Conservation (phyloP, 1,284 basidiomycete species). For the Ganoderma multipileum region DNA sequence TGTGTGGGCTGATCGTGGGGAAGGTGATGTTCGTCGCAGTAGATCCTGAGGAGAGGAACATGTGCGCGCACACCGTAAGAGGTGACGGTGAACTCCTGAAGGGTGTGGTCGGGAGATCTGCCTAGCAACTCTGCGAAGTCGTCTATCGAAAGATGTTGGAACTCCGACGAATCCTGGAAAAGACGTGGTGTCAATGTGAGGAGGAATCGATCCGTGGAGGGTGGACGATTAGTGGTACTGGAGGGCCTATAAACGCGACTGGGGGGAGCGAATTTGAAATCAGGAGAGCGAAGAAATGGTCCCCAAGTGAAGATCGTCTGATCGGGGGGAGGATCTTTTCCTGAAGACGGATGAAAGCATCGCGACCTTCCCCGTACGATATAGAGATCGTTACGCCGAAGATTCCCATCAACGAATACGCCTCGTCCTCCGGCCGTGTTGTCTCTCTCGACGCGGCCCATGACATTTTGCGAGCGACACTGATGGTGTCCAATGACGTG, state of each 20-base stretch:
- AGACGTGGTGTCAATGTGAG: slow-evolving; percentile 14
- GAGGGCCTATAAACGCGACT: too few species aligned
- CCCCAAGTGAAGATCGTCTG: slow-evolving; percentile 20
- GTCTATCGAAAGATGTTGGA: slow-evolving; percentile 4
- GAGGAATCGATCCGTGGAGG: slow-evolving; percentile 2
- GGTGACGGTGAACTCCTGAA: slow-evolving; percentile 16
- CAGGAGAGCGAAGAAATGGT: neutral
- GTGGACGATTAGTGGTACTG: too few species aligned
- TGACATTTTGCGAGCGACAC: slow-evolving; percentile 13
- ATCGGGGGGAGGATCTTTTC: slow-evolving; percentile 18
- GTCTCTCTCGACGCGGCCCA: slow-evolving; percentile 15
- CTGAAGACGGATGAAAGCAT: slow-evolving; percentile 17
- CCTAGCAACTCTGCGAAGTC: slow-evolving; percentile 11
- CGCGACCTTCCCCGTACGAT: slow-evolving; percentile 15
- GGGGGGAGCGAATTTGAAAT: too few species aligned
- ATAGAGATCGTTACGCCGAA: slow-evolving; percentile 13
- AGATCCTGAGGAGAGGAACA: slow-evolving; percentile 17
- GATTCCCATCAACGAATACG: slow-evolving; percentile 21
- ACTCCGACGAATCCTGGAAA: slow-evolving; percentile 15
- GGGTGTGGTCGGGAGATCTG: neutral
- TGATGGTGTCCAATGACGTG: slow-evolving; percentile 1
- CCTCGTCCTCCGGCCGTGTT: slow-evolving; percentile 12
- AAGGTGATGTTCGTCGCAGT: slow-evolving; percentile 4
- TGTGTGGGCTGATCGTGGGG: slow-evolving; percentile 17
- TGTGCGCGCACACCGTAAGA: slow-evolving; percentile 23